Conservation (phyloP, 2,329 filamentous ascomycete species). For the Trichoderma gracile region DNA sequence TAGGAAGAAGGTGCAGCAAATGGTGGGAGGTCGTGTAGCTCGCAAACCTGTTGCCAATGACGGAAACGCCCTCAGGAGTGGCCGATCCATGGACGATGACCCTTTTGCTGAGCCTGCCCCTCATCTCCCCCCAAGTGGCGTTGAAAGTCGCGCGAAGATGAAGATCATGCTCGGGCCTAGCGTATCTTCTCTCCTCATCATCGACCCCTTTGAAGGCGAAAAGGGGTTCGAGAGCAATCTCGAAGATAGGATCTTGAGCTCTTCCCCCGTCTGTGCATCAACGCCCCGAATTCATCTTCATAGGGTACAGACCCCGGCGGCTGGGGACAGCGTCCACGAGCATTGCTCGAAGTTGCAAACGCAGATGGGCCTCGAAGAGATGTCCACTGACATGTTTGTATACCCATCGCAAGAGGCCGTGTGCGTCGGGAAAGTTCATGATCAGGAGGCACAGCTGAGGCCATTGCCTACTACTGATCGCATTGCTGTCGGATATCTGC, state of each 20-base stretch:
- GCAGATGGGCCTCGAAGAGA: conserved; percentile 15
- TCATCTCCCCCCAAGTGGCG: not conserved
- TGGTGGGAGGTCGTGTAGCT: conserved; percentile 35
- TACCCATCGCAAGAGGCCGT: conserved; percentile 21
- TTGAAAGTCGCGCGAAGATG: not conserved
- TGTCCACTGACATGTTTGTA: conserved; percentile 16
- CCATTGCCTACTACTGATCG: conserved; percentile 2
- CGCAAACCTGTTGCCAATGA: conserved; percentile 37
- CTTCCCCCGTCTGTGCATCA: conserved; percentile 41
- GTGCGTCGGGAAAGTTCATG: not conserved
- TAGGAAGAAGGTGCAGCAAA: conserved; percentile 40
- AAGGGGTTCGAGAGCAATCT: conserved; percentile 42
- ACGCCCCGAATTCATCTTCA: conserved; percentile 39
- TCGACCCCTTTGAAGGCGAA: conserved; percentile 42
- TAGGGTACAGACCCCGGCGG: conserved; percentile 26
- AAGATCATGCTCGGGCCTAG: conserved; percentile 1
- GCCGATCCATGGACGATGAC: conserved; percentile 36
- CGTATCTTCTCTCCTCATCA: conserved; percentile 1
- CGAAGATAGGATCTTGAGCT: conserved; percentile 42
- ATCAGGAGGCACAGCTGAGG: not conserved
- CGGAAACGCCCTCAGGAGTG: conserved; percentile 34
- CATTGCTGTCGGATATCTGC: not conserved
- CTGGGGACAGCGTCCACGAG: conserved; percentile 6
- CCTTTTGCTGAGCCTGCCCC: conserved; percentile 34
- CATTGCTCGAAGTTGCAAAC: not conserved